Base-by-base conservation (phyloP, 2,329 filamentous ascomycete species). In the Amphichorda felina region DNA sequence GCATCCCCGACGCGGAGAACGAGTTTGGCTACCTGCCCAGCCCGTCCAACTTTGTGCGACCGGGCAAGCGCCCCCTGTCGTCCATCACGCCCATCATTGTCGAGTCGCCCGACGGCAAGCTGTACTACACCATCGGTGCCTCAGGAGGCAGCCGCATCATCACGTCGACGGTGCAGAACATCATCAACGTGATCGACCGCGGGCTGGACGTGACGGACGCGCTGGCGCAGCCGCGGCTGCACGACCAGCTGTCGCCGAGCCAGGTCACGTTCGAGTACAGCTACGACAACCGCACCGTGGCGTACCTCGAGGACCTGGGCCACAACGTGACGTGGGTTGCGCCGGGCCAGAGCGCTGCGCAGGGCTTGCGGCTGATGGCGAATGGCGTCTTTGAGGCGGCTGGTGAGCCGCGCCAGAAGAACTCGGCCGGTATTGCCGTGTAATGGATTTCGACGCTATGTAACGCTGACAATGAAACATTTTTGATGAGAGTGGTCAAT, bases 111-210 rank as follows among this genome's bases (percentile, higher is more conserved):
- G 76, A 87, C 38, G 73, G 78, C 0, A 69, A 65, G 2, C 64
- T 94, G 0, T 84, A 80, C 50, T 72, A 88, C 40, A 66, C 79
- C 14, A 74, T 82, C 0, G 86, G 86, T 4, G 75, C 84, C 0
- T 86, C 87, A 0, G 88, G 88, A 1, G 88, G 88, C 0, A 85
- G 79, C 29, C 70, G 84, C 4, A 94, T 94, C 54, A 89, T 86
- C 48, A 93, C 85, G 0, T 64, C 83, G 0, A 89, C 81, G 0
- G 69, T 87, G n/a, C 85, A 91, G 55, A 80, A 78, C 38, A 61
- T 87, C 4, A 76, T 84, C 49, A 70, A 87, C 45, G 70, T 87
- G 0, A 60, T 95, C 0, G 85, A 93, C 44, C 69, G 72, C 25
- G 57, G 58, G 4, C 60, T 85, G 60, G 75, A 67, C 0, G 63